Evolutionary conservation across 2,329 filamentous ascomycete genomes (phyloP).

Genomic region (Neonectria hederae): DNA sequence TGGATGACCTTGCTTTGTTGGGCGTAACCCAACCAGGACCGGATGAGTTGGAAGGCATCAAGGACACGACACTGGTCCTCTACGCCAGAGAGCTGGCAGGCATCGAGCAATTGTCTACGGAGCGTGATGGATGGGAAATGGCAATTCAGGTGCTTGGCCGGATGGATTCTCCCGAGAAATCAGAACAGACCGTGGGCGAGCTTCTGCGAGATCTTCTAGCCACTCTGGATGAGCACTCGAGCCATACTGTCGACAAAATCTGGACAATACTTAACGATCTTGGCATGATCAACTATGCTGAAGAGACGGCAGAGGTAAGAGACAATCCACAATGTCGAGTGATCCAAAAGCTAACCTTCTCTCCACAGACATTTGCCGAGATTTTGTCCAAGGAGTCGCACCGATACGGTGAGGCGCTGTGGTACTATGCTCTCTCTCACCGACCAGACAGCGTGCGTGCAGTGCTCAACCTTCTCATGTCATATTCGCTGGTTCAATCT

Average conservation of each 20-base stretch:
- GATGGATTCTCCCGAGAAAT: constrained; percentile 76
- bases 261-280: constrained; percentile 81
- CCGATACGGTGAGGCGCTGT: constrained; percentile 84
- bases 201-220: constrained; percentile 74
- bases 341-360: constrained; percentile 38
- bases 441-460: constrained; percentile 81
- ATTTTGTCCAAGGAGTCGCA: constrained; percentile 76
- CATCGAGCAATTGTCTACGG: constrained; percentile 58
- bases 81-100: constrained; percentile 77
- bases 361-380: constrained; percentile 79
- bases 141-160: constrained; percentile 84
- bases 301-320: constrained; percentile 82
- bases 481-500: constrained; percentile 87
- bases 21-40: constrained; percentile 70
- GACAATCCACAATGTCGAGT: not conserved
- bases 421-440: constrained; percentile 91
- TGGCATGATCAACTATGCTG: constrained; percentile 80
- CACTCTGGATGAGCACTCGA: constrained; percentile 70
- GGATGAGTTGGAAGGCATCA: constrained; percentile 71
- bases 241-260: constrained; percentile 80
- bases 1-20: constrained; percentile 86
- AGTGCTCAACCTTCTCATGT: constrained; percentile 86
- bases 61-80: constrained; percentile 79
- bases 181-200: constrained; percentile 77
- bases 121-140: constrained; percentile 86